Base-by-base conservation (phyloP, 805 yeast species). In the Maudiozyma barnettii region DNA sequence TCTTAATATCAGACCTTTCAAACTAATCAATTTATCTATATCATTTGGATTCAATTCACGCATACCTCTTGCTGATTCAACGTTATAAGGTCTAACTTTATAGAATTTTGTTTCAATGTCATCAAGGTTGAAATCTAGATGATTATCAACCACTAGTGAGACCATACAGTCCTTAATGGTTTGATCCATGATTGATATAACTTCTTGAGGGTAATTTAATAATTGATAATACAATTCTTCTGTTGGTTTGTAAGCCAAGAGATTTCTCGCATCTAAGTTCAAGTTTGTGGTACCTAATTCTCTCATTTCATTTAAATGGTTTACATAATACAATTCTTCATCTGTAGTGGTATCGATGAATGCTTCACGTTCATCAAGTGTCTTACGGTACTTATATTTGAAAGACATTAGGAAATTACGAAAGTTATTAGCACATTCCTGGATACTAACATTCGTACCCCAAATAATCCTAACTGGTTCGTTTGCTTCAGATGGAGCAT, bases 401-500 rank as follows among this genome's bases (percentile, higher is more conserved):
- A 89, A 93, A 22, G 83, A 78, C 82, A 84, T 81, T 57, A 93
- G 69, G 55, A 93, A 93, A 53, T 81, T 81, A 53, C 95, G 74
- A 69, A 93, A 91, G 44, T 77, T 75, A 54, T 79, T 83, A 36
- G 85, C 76, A 56, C 93, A 82, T 60, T 93, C 96, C 59, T 81
- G 86, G 59, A 93, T 90, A 43, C 95, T 84, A 23, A 93, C 96
- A 61, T 91, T 89, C 1, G 99, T 93, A 67, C 99, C 99, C 99
- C 99, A 93, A 59, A 93, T 91, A 46, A 93, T 95, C 58, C 95
- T 77, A 21, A 81, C 79, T 0, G 95, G 95, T 54, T 84, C 96
- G 45, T 77, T 78, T 21, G 71, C 69, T 45, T 70, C 68, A 5
- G 64, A 55, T 10, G 63, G 59, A 8, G 55, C 52, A 46, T 59